Evolutionary conservation across 495 filamentous ascomycete species (phyloP).

Genomic region (Xylaria intraflava): DNA sequence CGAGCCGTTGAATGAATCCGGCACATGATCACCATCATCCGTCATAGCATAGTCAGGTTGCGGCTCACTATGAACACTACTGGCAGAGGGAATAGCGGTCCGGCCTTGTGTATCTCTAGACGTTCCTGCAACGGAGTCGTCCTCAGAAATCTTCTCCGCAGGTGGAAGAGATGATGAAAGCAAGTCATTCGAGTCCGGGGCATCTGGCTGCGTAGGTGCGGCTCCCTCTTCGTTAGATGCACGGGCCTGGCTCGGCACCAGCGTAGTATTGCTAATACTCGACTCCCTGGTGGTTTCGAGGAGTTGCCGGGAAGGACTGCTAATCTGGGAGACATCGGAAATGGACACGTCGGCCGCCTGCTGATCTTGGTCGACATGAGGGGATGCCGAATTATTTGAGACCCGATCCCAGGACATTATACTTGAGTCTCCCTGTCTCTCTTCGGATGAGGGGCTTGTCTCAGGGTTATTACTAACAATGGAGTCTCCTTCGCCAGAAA

Average conservation of each 20-base stretch:
- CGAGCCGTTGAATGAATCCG: constrained; percentile 20
- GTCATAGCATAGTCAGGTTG: constrained; percentile 34
- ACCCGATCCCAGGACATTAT: neutral
- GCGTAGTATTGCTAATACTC: neutral
- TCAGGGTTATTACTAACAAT: neutral
- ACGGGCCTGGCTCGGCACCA: neutral
- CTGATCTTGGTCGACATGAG: constrained; percentile 10
- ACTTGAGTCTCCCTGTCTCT: neutral
- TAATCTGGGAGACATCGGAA: constrained; percentile 17
- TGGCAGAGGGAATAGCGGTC: constrained; percentile 15
- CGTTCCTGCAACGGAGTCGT: constrained; percentile 18
- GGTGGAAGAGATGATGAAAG: constrained; percentile 15
- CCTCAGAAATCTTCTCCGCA: constrained; percentile 10
- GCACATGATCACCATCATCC: neutral
- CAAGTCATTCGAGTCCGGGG: constrained; percentile 5
- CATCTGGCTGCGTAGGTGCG: constrained; percentile 2
- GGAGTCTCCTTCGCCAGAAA: neutral
- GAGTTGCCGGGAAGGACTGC: constrained; percentile 26
- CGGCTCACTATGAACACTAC: constrained; percentile 33
- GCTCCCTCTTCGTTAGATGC: neutral
- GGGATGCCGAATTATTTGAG: constrained; percentile 9
- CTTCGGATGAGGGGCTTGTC: neutral
- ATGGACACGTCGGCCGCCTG: constrained; percentile 7
- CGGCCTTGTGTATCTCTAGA: constrained; percentile 13
- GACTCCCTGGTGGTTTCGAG: constrained; percentile 21